Evolutionary conservation across 495 filamentous ascomycete species (phyloP), one percentile per base, ranked within the genome.

Genomic region (Daldinia grandis): DNA sequence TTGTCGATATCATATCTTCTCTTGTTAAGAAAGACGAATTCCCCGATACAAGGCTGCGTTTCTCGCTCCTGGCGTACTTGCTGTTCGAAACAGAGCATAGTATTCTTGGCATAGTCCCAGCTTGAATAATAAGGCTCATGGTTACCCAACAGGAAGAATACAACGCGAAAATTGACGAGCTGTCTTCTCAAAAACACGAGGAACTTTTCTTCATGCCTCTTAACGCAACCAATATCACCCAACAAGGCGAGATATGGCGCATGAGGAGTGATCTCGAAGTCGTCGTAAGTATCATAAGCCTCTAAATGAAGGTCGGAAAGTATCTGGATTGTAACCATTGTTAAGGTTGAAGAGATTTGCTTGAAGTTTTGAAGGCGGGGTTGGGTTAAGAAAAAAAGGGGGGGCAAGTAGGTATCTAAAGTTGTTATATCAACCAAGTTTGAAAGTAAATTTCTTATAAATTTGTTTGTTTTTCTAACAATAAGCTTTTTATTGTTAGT

Each of bases 301-400:
- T 90, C 85, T 0, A 89, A 75, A 66, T 89, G 87, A 3, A 89
- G 79, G 73, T 90, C 87, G 0, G 87, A 89, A 28, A 87, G 56
- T 27, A 88, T 82, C 64, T 89, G 88, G 56, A 89, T 51, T 30
- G 55, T 30, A 17, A 8, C 54, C 50, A 73, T 57, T 35, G 53
- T 30, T 4, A 1, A 56, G 14, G 30, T 14, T 14, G 12, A 17
- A 24, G 12, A 1, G 9, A 3, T 5, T 51, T 51, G 24, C 9
- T 2, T 27, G 47, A 51, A 14, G 21, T 8, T 8, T 44, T 19
- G 3, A 12, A 44, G 8, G 40, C 17, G 40, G 40, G 40, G 40
- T 44, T 44, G n/a, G 0, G 40, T 3, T 17, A 19, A 44, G 19
- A 40, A 42, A 8, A 15, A 40, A 17, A n/a, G 5, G 5, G 12